phyloP scores from a whole-genome alignment of 441 rosid species.

The Adansonia grandidieri region DNA sequence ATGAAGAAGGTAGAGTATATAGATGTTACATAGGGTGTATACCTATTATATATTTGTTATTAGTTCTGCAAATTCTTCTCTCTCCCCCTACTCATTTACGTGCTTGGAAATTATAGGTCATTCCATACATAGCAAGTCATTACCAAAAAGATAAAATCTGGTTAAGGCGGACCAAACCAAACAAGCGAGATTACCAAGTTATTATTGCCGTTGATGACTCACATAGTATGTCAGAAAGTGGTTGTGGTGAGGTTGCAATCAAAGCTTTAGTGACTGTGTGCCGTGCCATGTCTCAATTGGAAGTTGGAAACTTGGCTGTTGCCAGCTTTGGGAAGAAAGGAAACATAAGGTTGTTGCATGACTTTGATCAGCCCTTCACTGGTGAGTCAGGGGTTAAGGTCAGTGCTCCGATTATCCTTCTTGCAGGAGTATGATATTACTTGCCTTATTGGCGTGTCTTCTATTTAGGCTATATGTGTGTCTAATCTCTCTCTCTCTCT shows the following conservation, averaged over 20 bases:
- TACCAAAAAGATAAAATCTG: constrained; percentile 96
- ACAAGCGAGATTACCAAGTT: constrained; percentile 96
- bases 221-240: constrained; percentile 88
- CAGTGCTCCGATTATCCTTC: constrained; percentile 27
- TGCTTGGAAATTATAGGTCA: constrained; percentile 52
- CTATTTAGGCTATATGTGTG: neutral
- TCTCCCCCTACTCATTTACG: neutral
- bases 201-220: constrained; percentile 97
- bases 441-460: neutral
- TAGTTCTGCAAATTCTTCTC: neutral
- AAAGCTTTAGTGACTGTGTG: constrained; percentile 96
- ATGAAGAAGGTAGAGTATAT: constrained; percentile 76
- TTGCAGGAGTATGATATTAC: neutral
- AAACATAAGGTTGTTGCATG: constrained; percentile 77
- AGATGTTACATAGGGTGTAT: neutral
- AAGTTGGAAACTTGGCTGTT: constrained; percentile 94
- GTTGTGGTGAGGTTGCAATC: constrained; percentile 85
- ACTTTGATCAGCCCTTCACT: constrained; percentile 87
- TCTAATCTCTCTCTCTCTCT: neutral
- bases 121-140: constrained; percentile 95
- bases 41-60: neutral
- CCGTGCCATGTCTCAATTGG: constrained; percentile 93
- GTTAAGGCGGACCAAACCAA: constrained; percentile 93
- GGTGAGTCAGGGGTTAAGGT: constrained; percentile 90
- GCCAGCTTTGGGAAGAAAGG: constrained; percentile 93